These are phyloP conservation scores for Plasmodium malariae DNA, from an alignment of 169 alveolate genomes.

Conservation along the genomic window DNA sequence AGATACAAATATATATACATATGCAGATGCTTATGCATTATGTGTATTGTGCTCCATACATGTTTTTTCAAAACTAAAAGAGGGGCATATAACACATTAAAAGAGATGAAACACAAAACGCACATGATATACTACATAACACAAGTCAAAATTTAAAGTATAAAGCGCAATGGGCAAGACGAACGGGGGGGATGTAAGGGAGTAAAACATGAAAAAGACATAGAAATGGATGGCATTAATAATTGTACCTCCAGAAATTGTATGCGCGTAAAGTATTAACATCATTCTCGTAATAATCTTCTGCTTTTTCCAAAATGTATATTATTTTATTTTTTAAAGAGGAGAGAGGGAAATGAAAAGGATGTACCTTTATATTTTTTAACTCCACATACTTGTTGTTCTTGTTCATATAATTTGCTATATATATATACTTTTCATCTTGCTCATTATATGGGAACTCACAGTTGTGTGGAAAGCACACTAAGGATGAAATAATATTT, in stretches of 20 bases:
- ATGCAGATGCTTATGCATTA: not conserved
- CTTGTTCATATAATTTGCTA: slow-evolving; percentile 27
- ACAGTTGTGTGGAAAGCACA: slow-evolving; percentile 2
- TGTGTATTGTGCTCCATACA: too few relatives aligned
- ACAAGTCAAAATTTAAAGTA: too few relatives aligned
- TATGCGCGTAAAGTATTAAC: slow-evolving; percentile 19
- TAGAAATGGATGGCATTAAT: not conserved
- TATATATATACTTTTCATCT: not conserved
- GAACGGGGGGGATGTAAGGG: too few relatives aligned
- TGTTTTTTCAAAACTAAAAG: too few relatives aligned
- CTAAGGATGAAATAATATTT: slow-evolving; percentile 16
- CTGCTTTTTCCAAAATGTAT: slow-evolving; percentile 18
- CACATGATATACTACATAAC: too few relatives aligned
- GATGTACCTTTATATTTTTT: slow-evolving; percentile 1
- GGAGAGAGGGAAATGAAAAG: slow-evolving; percentile 14
- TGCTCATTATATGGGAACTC: not conserved
- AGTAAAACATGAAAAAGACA: not conserved
- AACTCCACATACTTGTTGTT: slow-evolving; percentile 23
- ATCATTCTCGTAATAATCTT: slow-evolving; percentile 24
- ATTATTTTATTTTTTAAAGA: slow-evolving; percentile 30
- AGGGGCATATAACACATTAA: too few relatives aligned
- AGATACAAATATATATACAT: not conserved
- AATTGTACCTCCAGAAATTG: slow-evolving; percentile 26
- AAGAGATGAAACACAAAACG: too few relatives aligned
- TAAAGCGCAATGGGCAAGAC: too few relatives aligned